Evolutionary conservation across 169 alveolate species (phyloP).

Genomic region (Fabrea salina): DNA sequence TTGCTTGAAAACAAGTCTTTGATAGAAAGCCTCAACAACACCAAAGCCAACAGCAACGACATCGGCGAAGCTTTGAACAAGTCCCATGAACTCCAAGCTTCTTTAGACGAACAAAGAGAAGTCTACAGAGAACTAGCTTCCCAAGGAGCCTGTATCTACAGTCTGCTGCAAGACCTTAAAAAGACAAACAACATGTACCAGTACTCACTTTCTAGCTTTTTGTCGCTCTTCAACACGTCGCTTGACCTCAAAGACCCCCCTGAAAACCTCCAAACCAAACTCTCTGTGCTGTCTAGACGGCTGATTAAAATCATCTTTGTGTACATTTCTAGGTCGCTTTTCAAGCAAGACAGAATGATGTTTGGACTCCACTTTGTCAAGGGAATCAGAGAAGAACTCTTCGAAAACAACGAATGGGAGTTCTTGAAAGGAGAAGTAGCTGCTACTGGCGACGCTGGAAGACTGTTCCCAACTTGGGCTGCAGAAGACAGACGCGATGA

Average conservation of each 20-base stretch:
- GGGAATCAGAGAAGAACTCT: conserved; percentile 70
- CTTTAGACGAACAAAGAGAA: conserved; percentile 87
- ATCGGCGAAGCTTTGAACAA: conserved; percentile 78
- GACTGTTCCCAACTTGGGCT: conserved; percentile 72
- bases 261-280: conserved; percentile 60
- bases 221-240: conserved; percentile 79
- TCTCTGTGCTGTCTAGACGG: conserved; percentile 57
- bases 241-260: conserved; percentile 66
- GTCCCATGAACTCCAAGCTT: conserved; percentile 76
- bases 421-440: conserved; percentile 84
- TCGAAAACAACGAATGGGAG: conserved; percentile 87
- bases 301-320: conserved; percentile 67
- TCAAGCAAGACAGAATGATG: conserved; percentile 87
- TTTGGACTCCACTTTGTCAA: conserved; percentile 84
- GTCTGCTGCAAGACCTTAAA: conserved; percentile 78
- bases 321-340: conserved; percentile 79
- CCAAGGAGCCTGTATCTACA: conserved; percentile 82
- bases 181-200: conserved; percentile 90
- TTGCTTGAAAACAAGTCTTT: conserved; percentile 85
- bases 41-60: conserved; percentile 78
- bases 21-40: conserved; percentile 81
- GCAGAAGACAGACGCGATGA: conserved; percentile 79
- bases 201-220: conserved; percentile 85
- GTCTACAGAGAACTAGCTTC: conserved; percentile 83
- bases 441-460: conserved; percentile 54